These are phyloP conservation scores for Planoprotostelium fungivorum DNA, from an alignment of 78 protist species.

Conservation along the genomic window DNA sequence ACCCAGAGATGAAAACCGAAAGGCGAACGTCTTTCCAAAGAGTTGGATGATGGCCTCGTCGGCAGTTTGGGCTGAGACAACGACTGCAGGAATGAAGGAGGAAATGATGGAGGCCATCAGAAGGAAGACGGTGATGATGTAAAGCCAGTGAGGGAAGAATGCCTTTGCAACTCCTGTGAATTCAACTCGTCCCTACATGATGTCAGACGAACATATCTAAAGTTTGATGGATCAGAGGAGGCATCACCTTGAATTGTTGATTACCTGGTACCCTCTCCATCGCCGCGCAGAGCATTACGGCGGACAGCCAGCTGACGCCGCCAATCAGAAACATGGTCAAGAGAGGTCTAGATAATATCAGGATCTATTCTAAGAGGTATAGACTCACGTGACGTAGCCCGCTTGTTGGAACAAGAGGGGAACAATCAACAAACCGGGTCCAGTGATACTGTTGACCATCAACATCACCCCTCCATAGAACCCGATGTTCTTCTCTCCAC, in stretches of 20 bases:
- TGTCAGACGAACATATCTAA: not conserved
- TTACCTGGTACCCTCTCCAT: conserved; percentile 21
- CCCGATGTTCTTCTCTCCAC: conserved; percentile 15
- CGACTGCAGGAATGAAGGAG: conserved; percentile 1
- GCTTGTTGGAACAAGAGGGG: not conserved
- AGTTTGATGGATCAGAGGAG: not conserved
- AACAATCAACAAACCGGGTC: conserved; percentile 11
- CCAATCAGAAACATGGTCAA: not conserved
- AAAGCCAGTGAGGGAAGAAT: not conserved
- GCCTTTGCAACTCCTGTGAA: conserved; percentile 12
- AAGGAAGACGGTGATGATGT: conserved; percentile 2
- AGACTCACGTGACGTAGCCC: conserved; percentile 5
- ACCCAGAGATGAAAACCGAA: not conserved
- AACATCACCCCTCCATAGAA: conserved; percentile 9
- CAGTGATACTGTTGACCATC: conserved; percentile 7
- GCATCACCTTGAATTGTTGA: not conserved
- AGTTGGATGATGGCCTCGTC: conserved; percentile 6
- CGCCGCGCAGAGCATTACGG: conserved; percentile 14
- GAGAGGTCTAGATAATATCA: not conserved
- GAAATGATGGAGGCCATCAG: not conserved
- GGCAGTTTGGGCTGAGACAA: conserved; percentile 19
- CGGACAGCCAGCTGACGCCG: not conserved
- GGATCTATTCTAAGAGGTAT: not conserved
- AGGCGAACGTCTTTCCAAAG: conserved; percentile 12
- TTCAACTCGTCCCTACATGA: conserved; percentile 12